phyloP scores from a whole-genome alignment of 176 grass and related monocot species.

The Rhynchospora breviuscula region DNA sequence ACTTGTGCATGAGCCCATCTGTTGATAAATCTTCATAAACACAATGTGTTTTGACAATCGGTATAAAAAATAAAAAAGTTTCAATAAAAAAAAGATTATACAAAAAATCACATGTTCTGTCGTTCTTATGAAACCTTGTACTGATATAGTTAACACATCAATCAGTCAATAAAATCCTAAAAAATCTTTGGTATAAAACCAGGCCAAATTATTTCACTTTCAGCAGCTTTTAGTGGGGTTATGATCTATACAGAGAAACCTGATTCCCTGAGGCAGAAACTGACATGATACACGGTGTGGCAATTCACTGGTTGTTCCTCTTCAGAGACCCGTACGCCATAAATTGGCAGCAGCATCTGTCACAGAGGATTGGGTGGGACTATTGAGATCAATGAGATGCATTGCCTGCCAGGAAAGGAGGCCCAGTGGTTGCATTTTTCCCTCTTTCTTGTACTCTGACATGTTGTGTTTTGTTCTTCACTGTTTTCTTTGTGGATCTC shows the following conservation, averaged over 20 bases:
- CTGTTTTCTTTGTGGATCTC: conserved; percentile 15
- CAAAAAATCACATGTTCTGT: conserved; percentile 8
- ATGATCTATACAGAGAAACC: background rate
- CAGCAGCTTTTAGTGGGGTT: conserved; percentile 19
- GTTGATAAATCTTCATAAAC: background rate
- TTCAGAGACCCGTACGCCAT: background rate
- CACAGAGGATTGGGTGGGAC: background rate
- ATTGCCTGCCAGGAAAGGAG: background rate
- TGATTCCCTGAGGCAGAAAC: background rate
- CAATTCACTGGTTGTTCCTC: background rate
- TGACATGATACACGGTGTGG: background rate
- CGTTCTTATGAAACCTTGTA: conserved; percentile 1
- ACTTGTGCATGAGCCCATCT: background rate
- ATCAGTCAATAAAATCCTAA: background rate
- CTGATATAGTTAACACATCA: conserved; percentile 7
- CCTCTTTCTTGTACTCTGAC: background rate
- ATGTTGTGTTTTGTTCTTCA: background rate
- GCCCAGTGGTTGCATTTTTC: background rate
- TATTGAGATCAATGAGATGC: background rate
- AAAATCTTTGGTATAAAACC: background rate
- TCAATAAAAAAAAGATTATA: background rate
- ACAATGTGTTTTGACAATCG: background rate
- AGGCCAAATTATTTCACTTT: conserved; percentile 3
- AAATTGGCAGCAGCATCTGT: background rate
- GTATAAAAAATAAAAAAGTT: background rate